A percentile compares a stretch with the other conserved stretches of the same genome.
These are phyloP conservation scores for Fraxinus velutina DNA, from an alignment of 305 asterid genomes.

Conservation along the genomic window DNA sequence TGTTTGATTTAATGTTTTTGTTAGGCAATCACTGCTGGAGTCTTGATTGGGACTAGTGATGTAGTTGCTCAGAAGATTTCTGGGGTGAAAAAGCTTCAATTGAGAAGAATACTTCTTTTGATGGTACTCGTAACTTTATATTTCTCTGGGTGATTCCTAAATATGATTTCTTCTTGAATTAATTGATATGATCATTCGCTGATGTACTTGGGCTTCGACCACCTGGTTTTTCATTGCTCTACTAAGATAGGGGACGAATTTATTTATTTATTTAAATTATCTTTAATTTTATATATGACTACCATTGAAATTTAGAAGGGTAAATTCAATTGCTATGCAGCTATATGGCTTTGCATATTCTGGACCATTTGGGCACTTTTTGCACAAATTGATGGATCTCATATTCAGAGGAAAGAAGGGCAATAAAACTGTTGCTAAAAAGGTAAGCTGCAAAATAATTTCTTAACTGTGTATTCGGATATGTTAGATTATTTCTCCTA, in stretches of 20 bases:
- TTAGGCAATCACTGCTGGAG: slow-evolving; percentile 37
- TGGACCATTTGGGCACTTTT: slow-evolving; percentile 37
- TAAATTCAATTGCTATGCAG: slow-evolving; percentile 16
- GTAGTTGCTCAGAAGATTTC: slow-evolving; percentile 36
- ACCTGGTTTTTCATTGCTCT: neutral
- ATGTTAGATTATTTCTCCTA: neutral
- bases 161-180: neutral
- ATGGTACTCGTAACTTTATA: slow-evolving; percentile 6
- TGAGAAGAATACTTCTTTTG: slow-evolving; percentile 29
- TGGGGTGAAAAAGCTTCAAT: slow-evolving; percentile 30
- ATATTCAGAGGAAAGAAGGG: slow-evolving; percentile 32
- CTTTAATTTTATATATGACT: neutral
- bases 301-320: neutral
- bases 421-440: slow-evolving; percentile 28
- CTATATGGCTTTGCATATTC: slow-evolving; percentile 37
- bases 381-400: slow-evolving; percentile 34
- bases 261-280: neutral
- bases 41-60: slow-evolving; percentile 34
- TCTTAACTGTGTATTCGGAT: neutral
- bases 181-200: neutral
- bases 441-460: slow-evolving; percentile 18
- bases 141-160: neutral
- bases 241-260: neutral
- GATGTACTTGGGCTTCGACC: neutral
- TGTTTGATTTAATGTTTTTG: neutral